Conservation (phyloP, 768 basidiomycete genomes). For the Clitopilus passeckerianus region DNA sequence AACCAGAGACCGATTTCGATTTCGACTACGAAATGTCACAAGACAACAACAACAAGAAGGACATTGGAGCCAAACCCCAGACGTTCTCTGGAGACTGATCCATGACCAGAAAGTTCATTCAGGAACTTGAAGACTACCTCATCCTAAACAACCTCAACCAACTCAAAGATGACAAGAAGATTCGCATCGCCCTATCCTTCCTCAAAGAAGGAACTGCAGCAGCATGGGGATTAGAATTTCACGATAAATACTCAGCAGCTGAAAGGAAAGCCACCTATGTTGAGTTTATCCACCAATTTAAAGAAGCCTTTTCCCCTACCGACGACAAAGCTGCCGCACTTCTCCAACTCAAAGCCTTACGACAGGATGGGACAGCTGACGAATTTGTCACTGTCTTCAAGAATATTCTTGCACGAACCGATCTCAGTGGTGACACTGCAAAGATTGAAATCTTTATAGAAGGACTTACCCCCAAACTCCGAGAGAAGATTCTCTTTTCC, state of each 20-base stretch:
- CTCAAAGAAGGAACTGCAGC: background rate
- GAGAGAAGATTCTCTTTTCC: background rate
- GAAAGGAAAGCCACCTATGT: background rate
- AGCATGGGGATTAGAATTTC: background rate
- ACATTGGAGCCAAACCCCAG: background rate
- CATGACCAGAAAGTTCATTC: background rate
- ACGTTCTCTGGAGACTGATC: background rate
- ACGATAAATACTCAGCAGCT: background rate
- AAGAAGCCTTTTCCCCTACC: background rate
- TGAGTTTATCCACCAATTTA: background rate
- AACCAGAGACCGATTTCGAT: background rate
- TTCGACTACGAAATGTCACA: background rate
- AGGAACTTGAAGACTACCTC: background rate
- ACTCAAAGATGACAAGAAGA: background rate
- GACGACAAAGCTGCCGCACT: background rate
- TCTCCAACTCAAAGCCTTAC: background rate
- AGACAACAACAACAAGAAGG: background rate
- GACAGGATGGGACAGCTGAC: background rate
- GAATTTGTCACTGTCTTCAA: background rate
- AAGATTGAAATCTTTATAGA: background rate
- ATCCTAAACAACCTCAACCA: background rate
- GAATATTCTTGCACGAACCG: background rate
- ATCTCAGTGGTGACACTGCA: background rate
- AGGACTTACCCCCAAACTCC: background rate
- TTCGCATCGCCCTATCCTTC: background rate